Evolutionary conservation across 2,329 filamentous ascomycete species (phyloP), one percentile per base, ranked within the genome.

Genomic region (Fusarium bulbicola): DNA sequence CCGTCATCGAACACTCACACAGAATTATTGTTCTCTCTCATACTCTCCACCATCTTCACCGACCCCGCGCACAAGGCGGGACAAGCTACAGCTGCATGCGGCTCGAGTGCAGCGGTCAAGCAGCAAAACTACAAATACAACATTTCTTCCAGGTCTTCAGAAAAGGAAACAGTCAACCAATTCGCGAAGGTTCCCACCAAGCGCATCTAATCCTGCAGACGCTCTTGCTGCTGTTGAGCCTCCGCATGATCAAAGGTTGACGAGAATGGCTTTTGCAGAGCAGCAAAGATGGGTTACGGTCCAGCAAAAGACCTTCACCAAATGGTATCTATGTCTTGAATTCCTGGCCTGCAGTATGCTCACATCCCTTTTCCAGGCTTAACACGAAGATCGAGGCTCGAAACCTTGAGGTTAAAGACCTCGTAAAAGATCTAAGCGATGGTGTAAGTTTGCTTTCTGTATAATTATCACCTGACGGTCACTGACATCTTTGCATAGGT

Each of bases 241-340:
- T 75, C 81, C 83, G 79, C 85, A 86, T 82, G 86, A 88, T 74
- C 84, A 84, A 76, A 84, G 82, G 72, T 81, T 86, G 72, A 83
- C 83, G 78, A 91, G 85, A 82, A 92, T 92, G 90, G 89, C 88
- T 65, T 90, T 86, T 81, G 84, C 87, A 74, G 89, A 90, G 81
- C 88, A 92, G 83, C 88, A 91, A 82, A 86, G 87, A 81, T 92
- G 90, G 90, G 88, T 92, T 78, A 91, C 87, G 80, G 95, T 97
- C 84, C 95, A 98, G 86, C 93, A 98, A 84, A 99, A 98, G 89
- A 99, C 96, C 34, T 99, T 99, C 84, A 97, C 95, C 67, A 99
- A 98, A 93, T 99, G 96, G 84, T 85, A 79, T 76, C 2, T n/a
- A 14, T 24, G 32, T 32, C 10, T 10, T 57, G 16, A 24, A 45